These are phyloP conservation scores for Hysterium pulicare DNA, from an alignment of 2,329 filamentous ascomycete genomes.

Conservation along the genomic window DNA sequence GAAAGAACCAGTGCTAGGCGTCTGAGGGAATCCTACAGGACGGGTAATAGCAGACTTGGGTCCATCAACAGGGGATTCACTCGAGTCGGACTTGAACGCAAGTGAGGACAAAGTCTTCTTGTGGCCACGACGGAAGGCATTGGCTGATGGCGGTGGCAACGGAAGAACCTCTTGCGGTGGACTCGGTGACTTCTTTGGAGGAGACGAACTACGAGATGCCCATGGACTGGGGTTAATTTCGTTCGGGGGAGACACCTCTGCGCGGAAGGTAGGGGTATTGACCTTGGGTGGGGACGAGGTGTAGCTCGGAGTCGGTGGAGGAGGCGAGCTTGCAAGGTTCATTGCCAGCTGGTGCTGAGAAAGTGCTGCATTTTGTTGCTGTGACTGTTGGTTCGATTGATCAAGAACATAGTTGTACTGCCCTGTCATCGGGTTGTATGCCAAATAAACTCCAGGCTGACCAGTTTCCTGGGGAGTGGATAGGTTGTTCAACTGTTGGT, in stretches of 20 bases:
- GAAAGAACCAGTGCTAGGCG: constrained; percentile 79
- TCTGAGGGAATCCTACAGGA: constrained; percentile 66
- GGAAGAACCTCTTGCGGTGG: constrained; percentile 68
- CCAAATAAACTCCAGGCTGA: constrained; percentile 74
- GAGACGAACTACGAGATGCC: constrained; percentile 61
- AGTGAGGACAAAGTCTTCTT: constrained; percentile 79
- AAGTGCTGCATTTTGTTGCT: constrained; percentile 30
- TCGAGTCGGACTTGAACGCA: constrained; percentile 54
- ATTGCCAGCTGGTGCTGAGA: constrained; percentile 15
- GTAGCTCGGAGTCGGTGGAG: constrained; percentile 43
- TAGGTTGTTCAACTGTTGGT: constrained; percentile 64
- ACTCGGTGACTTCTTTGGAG: constrained; percentile 61
- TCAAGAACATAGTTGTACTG: constrained; percentile 81
- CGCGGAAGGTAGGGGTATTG: constrained; percentile 60
- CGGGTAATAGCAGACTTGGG: constrained; percentile 66
- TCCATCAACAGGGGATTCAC: constrained; percentile 54
- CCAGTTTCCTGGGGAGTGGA: constrained; percentile 63
- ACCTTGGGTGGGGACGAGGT: constrained; percentile 35
- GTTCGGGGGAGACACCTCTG: constrained; percentile 78
- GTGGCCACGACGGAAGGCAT: constrained; percentile 89
- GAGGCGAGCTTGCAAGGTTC: constrained; percentile 47
- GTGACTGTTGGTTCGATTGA: constrained; percentile 54
- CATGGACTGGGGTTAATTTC: constrained; percentile 51
- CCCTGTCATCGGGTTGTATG: constrained; percentile 82
- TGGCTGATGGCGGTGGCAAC: constrained; percentile 81